Percentiles rank a stretch among this genome's conserved stretches.
Conservation (phyloP, 2,329 filamentous ascomycete genomes). For the Fusarium globosum region DNA sequence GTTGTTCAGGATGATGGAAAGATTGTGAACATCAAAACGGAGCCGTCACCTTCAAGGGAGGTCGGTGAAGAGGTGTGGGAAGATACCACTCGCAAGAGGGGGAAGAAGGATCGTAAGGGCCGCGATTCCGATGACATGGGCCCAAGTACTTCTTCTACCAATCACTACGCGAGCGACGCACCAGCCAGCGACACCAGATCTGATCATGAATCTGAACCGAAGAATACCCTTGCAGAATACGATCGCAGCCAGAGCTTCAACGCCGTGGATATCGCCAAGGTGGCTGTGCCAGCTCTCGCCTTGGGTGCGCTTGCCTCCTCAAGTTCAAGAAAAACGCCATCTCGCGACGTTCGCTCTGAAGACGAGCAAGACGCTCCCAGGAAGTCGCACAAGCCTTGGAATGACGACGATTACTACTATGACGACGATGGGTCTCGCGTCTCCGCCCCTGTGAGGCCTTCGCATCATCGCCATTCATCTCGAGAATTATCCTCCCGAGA, state of each 20-base stretch:
- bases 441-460: conserved; percentile 27
- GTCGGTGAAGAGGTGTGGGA: conserved; percentile 39
- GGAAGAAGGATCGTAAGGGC: conserved; percentile 48
- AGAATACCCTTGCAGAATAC: conserved; percentile 15
- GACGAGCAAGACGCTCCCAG: conserved; percentile 17
- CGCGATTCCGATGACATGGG: conserved; percentile 43
- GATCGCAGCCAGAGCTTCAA: conserved; percentile 20
- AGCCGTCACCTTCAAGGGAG: conserved; percentile 34
- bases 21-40: conserved; percentile 22
- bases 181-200: conserved; percentile 28
- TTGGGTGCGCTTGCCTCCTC: conserved; percentile 36
- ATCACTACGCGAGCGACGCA: conserved; percentile 43
- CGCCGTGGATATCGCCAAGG: conserved; percentile 21
- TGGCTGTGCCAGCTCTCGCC: conserved; percentile 34
- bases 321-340: conserved; percentile 14
- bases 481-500: conserved; percentile 31
- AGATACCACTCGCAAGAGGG: conserved; percentile 47
- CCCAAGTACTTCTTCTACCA: conserved; percentile 45
- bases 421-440: conserved; percentile 32
- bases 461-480: conserved; percentile 33
- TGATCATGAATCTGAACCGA: conserved; percentile 21
- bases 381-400: conserved; percentile 24
- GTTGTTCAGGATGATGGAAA: conserved; percentile 45
- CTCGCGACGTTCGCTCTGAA: conserved; percentile 33
- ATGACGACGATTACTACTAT: conserved; percentile 29